Evolutionary conservation across 805 yeast species (phyloP), one percentile per base, ranked within the genome.

Genomic region (Pachysolen tannophilus): DNA sequence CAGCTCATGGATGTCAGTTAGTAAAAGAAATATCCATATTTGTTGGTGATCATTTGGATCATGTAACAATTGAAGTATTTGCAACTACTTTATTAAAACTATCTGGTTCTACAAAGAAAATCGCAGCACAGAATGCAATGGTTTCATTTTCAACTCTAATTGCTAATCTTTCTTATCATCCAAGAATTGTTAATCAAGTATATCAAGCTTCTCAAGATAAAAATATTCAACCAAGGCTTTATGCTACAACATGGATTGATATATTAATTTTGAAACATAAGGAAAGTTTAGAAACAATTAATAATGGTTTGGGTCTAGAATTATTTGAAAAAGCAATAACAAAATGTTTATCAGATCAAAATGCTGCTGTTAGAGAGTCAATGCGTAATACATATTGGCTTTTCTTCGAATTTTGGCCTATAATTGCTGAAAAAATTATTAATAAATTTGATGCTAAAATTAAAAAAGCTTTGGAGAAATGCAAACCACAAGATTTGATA

Each of bases 341-440:
- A 3, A 78, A 73, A 45, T 79, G 90, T 15, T 60, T 92, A 1
- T 52, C 73, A 1, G 97, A 88, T 53, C 84, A 95, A 0, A 81
- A 82, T 39, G 85, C 88, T 0, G 61, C 72, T 0, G 96, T 84
- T 0, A 68, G 97, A 43, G 94, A 78, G 46, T 61, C 75, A 0
- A 82, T 80, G 62, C 70, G 95, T 51, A 61, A 65, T 3, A 66
- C 86, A 0, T 90, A 69, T 48, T 88, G 96, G 96, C 61, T 71
- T 10, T 69, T 75, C 37, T 68, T 67, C 44, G 63, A 61, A 15
- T 48, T 67, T 6, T 81, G 74, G 57, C 82, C 84, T 0, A 48
- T 55, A 0, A 58, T 62, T 10, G 82, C 78, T 0, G 72, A 67
- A 11, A 43, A 42, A 11, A 52, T 59, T 5, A 41, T 60, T 35